Evolutionary conservation across 2,329 filamentous ascomycete species (phyloP).

Genomic region (Fonsecaea pedrosoi): DNA sequence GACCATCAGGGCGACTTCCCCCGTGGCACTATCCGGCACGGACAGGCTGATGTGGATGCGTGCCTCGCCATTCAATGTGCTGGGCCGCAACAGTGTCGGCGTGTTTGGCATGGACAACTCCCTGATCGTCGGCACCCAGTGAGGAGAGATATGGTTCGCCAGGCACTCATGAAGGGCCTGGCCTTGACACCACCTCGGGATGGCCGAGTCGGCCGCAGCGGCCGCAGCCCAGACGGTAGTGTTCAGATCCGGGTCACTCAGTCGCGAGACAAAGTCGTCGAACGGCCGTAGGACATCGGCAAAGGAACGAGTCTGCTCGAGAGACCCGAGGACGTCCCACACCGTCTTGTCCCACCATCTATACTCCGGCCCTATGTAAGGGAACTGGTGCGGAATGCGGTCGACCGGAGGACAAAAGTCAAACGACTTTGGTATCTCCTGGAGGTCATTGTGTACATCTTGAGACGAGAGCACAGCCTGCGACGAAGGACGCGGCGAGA

Average conservation of each 20-base stretch:
- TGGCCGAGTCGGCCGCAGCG: not conserved
- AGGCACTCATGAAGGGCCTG: not conserved
- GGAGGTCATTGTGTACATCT: not conserved
- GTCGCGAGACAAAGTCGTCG: not conserved
- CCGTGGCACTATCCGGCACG: not conserved
- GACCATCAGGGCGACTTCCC: not conserved
- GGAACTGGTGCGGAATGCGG: not conserved
- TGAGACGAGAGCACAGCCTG: no score
- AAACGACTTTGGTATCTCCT: not conserved
- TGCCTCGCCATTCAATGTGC: slow-evolving; percentile 3
- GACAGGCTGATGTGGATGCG: slow-evolving; percentile 1
- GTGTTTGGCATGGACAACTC: slow-evolving; percentile 12
- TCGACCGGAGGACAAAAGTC: slow-evolving; percentile 2
- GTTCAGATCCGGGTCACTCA: not conserved
- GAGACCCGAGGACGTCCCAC: not conserved
- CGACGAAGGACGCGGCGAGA: no score
- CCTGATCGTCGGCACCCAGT: slow-evolving; percentile 12
- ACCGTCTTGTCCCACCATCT: not conserved
- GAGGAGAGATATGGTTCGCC: slow-evolving; percentile 7
- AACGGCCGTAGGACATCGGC: not conserved
- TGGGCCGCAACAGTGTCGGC: slow-evolving; percentile 3
- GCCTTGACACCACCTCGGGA: not conserved
- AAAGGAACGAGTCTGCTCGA: not conserved
- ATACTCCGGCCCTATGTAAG: slow-evolving; percentile 7
- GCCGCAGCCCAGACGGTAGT: slow-evolving; percentile 8